Evolutionary conservation across 2,329 filamentous ascomycete species (phyloP).

Genomic region (Penicillium sp.): DNA sequence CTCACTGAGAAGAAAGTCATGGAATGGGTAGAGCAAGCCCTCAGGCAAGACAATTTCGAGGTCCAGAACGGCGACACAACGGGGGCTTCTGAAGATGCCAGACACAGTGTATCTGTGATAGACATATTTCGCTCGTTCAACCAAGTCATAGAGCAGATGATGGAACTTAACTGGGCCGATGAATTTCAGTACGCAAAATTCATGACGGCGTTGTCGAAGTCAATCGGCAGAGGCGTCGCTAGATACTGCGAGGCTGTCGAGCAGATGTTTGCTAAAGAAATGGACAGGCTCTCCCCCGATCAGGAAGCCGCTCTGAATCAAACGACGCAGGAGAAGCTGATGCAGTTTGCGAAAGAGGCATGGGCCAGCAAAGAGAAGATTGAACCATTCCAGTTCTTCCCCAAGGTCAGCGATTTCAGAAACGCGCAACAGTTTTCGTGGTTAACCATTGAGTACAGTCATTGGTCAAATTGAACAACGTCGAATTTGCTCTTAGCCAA

Average conservation of each 20-base stretch:
- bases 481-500: constrained; percentile 91
- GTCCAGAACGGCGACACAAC: constrained; percentile 70
- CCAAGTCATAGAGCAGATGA: constrained; percentile 85
- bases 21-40: constrained; percentile 84
- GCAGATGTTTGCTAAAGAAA: constrained; percentile 82
- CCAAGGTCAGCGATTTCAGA: constrained; percentile 66
- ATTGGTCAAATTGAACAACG: constrained; percentile 96
- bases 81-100: constrained; percentile 74
- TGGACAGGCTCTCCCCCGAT: constrained; percentile 88
- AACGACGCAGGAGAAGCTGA: constrained; percentile 87
- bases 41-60: constrained; percentile 86
- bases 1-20: constrained; percentile 79
- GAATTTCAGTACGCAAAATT: constrained; percentile 94
- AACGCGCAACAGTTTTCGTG: not conserved
- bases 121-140: constrained; percentile 95
- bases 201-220: constrained; percentile 90
- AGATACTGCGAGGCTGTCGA: constrained; percentile 93
- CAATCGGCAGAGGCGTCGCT: constrained; percentile 79
- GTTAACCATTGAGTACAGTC: constrained; percentile 63
- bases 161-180: constrained; percentile 87
- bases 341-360: constrained; percentile 91
- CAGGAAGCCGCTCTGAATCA: constrained; percentile 79
- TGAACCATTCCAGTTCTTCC: constrained; percentile 95
- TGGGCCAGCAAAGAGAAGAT: constrained; percentile 91
- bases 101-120: constrained; percentile 90